Base-by-base conservation (phyloP, 83 land plant genomes). In the Picea mariana region DNA sequence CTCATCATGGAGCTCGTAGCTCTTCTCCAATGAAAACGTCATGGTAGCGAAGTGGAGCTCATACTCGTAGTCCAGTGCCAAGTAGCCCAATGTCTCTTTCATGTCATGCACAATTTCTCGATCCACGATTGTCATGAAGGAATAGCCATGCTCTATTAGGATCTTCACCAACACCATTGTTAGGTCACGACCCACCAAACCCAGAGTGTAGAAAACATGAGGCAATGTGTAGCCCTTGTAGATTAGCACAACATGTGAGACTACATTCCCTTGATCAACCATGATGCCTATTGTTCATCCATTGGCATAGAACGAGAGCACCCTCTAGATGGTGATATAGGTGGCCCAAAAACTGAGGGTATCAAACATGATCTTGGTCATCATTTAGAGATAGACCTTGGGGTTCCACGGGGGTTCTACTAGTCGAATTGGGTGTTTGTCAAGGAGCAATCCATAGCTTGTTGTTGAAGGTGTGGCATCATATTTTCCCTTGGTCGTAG, bases 231-330 rank as follows among this genome's bases (percentile, higher is more conserved):
- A 83, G 4, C 84, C 82, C 58, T 83, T 72, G 31, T 83, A 83
- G 31, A 83, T 83, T 59, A 82, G 84, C 11, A 83, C 84, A 12
- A 72, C 67, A 72, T 83, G 84, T 7, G 84, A 78, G 17, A 83
- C 82, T 13, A 82, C 84, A 40, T 83, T 82, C 63, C 84, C 84
- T 21, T 68, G 78, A 62, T 83, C 84, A 6, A 78, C 67, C 63
- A 83, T 82, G 78, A 83, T 83, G 64, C 84, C 84, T 83, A 76
- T 31, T 6, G 49, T 15, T 78, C 83, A 77, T 13, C 86, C 86
- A 75, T 72, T 84, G 7, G 83, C 83, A 40, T 84, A 84, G 5
- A 84, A 79, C 38, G 81, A 83, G 26, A 83, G 84, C 47, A 80
- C 85, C 49, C 78, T 82, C 34, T 84, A 82, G 24, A 80, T 80